Percentiles rank a stretch among this genome's conserved stretches.
These are phyloP conservation scores for Candida broadrunensis DNA, from an alignment of 805 yeast genomes.

Conservation along the genomic window DNA sequence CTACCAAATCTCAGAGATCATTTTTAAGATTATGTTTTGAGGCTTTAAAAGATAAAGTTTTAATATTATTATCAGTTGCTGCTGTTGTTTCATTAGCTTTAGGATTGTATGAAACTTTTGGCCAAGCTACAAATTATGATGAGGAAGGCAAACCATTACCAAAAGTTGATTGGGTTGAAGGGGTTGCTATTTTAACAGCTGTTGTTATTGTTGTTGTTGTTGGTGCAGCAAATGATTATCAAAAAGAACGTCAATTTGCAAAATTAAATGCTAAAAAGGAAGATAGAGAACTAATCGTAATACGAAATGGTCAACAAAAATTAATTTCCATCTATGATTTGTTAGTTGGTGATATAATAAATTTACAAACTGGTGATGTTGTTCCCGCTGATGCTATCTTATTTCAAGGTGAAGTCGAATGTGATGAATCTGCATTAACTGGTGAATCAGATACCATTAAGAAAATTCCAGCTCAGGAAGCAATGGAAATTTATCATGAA, in stretches of 20 bases:
- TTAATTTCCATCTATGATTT: conserved; percentile 71
- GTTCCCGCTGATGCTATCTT: conserved; percentile 85
- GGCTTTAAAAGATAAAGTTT: conserved; percentile 88
- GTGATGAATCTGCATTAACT: conserved; percentile 90
- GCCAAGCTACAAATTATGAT: conserved; percentile 75
- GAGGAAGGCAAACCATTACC: conserved; percentile 75
- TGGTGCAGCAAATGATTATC: conserved; percentile 95
- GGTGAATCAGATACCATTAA: conserved; percentile 88
- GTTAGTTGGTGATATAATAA: conserved; percentile 81
- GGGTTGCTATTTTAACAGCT: conserved; percentile 94
- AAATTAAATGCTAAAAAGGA: conserved; percentile 86
- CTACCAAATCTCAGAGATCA: conserved; percentile 67
- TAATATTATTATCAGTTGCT: conserved; percentile 78
- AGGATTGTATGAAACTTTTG: conserved; percentile 90
- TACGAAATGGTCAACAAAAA: conserved; percentile 66
- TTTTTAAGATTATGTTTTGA: conserved; percentile 69
- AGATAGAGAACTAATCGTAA: conserved; percentile 72
- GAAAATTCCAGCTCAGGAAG: conserved; percentile 55
- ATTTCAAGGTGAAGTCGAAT: conserved; percentile 71
- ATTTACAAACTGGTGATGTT: conserved; percentile 90
- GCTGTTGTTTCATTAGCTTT: conserved; percentile 86
- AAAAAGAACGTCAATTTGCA: conserved; percentile 91
- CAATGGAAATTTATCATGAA: conserved; percentile 28
- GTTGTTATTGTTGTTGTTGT: conserved; percentile 86
- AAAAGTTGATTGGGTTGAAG: conserved; percentile 97